Evolutionary conservation across 2,329 filamentous ascomycete genomes (phyloP).

Genomic region (Apiospora malaysiana): DNA sequence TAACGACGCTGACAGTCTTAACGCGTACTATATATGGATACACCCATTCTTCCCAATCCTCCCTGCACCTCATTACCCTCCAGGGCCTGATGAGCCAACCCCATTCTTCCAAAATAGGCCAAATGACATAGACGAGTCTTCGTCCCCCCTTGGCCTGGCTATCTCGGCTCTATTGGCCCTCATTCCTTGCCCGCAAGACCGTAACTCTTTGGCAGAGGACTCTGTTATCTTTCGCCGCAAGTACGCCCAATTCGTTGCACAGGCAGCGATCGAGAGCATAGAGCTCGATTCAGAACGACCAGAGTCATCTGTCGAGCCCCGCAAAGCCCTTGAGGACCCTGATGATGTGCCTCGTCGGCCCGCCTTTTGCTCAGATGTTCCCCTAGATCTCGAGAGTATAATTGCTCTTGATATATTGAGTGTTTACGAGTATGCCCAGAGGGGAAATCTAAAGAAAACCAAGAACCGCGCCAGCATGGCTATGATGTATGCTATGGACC

Average conservation of each 20-base stretch:
- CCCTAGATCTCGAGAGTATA: conserved; percentile 53
- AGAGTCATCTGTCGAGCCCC: conserved; percentile 51
- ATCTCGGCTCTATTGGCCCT: conserved; percentile 55
- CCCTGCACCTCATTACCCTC: conserved; percentile 46
- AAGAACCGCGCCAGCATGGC: conserved; percentile 53
- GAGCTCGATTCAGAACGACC: conserved; percentile 55
- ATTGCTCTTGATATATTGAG: conserved; percentile 55
- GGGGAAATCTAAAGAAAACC: conserved; percentile 60
- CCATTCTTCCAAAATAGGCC: conserved; percentile 44
- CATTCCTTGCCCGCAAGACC: conserved; percentile 51
- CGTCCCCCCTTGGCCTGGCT: conserved; percentile 51
- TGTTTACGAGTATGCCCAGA: conserved; percentile 59
- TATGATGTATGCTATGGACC: conserved; percentile 51
- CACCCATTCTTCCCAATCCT: conserved; percentile 57
- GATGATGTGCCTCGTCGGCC: conserved; percentile 39
- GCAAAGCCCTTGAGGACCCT: conserved; percentile 49
- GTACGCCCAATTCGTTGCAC: conserved; percentile 55
- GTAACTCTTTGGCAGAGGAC: conserved; percentile 42
- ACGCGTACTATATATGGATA: conserved; percentile 59
- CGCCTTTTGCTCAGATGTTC: conserved; percentile 51
- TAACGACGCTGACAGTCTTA: conserved; percentile 41
- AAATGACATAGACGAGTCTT: conserved; percentile 45
- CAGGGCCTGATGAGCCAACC: conserved; percentile 41
- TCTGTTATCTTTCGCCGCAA: conserved; percentile 51
- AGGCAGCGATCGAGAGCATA: conserved; percentile 53